Conservation (phyloP, 1,139 yeast genomes). For the Suhomyces yuchorum region DNA sequence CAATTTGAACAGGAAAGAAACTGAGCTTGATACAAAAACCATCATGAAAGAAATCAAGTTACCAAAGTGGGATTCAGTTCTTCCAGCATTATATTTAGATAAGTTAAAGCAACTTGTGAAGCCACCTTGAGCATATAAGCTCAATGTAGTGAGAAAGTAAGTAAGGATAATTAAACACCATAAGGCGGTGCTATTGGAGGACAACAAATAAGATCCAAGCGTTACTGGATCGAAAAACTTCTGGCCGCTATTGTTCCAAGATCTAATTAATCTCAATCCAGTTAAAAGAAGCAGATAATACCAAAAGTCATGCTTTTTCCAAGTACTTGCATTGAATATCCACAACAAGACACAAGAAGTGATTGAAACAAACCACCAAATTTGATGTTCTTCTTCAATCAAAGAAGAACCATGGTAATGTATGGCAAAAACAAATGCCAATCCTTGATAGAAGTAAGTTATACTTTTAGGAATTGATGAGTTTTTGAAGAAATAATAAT, state of each 20-base stretch:
- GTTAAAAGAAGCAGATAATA: slow-evolving; percentile 31
- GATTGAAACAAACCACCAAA: slow-evolving; percentile 85
- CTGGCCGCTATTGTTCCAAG: slow-evolving; percentile 93
- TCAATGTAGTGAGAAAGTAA: slow-evolving; percentile 28
- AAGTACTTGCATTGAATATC: slow-evolving; percentile 12
- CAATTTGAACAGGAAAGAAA: slow-evolving; percentile 59
- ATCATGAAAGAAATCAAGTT: slow-evolving; percentile 38
- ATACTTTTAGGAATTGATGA: slow-evolving; percentile 16
- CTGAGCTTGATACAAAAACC: slow-evolving; percentile 40
- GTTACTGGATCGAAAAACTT: slow-evolving; percentile 56
- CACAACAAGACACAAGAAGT: slow-evolving; percentile 22
- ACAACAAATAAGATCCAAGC: slow-evolving; percentile 48
- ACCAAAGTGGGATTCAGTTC: slow-evolving; percentile 25
- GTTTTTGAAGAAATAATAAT: slow-evolving; percentile 20
- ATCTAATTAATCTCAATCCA: slow-evolving; percentile 63
- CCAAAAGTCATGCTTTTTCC: slow-evolving; percentile 2
- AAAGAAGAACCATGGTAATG: slow-evolving; percentile 86
- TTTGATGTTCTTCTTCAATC: slow-evolving; percentile 95
- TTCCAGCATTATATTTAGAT: slow-evolving; percentile 6
- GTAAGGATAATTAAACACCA: slow-evolving; percentile 56
- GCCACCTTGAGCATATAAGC: slow-evolving; percentile 34
- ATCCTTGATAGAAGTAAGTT: slow-evolving; percentile 27
- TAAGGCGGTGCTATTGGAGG: slow-evolving; percentile 30
- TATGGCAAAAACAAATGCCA: slow-evolving; percentile 50
- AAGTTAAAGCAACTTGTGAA: slow-evolving; percentile 18